These are phyloP conservation scores for Tricholoma hemisulphureum DNA, from an alignment of 768 basidiomycete genomes.

Conservation along the genomic window DNA sequence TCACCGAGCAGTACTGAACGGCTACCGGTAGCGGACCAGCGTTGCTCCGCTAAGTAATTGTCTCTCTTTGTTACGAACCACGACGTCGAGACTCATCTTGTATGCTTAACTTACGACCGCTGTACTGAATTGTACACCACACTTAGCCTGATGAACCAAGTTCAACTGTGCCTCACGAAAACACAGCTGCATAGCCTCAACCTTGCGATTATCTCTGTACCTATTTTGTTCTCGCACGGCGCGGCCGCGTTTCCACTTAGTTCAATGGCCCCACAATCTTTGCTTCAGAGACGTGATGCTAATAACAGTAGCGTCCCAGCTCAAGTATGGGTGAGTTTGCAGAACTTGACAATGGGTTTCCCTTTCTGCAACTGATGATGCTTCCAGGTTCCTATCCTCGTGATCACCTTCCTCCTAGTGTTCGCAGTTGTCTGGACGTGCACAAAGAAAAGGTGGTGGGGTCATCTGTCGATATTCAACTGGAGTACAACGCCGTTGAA, in stretches of 20 bases:
- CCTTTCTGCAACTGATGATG: background rate
- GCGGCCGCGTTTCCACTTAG: conserved; percentile 15
- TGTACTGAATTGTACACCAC: background rate
- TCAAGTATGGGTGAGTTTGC: conserved; percentile 17
- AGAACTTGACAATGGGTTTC: background rate
- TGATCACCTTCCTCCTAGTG: conserved; percentile 5
- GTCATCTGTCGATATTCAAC: background rate
- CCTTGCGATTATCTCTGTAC: conserved; percentile 4
- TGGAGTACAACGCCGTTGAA: background rate
- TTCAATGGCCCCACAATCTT: background rate
- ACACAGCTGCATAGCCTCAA: background rate
- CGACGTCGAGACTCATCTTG: background rate
- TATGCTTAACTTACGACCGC: background rate
- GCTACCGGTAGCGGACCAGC: too few species aligned
- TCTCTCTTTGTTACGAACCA: background rate
- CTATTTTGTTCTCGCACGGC: conserved; percentile 2
- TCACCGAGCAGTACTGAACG: too few species aligned
- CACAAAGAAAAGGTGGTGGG: background rate
- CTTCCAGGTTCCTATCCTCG: conserved; percentile 15
- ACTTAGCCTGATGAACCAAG: background rate
- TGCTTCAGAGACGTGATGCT: background rate
- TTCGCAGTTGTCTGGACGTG: conserved; percentile 1
- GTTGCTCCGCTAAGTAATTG: too few species aligned
- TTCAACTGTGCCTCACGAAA: background rate
- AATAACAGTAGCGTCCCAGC: background rate